Base-by-base conservation (phyloP, 2,329 filamentous ascomycete species). In the Sphaerulina populicola region DNA sequence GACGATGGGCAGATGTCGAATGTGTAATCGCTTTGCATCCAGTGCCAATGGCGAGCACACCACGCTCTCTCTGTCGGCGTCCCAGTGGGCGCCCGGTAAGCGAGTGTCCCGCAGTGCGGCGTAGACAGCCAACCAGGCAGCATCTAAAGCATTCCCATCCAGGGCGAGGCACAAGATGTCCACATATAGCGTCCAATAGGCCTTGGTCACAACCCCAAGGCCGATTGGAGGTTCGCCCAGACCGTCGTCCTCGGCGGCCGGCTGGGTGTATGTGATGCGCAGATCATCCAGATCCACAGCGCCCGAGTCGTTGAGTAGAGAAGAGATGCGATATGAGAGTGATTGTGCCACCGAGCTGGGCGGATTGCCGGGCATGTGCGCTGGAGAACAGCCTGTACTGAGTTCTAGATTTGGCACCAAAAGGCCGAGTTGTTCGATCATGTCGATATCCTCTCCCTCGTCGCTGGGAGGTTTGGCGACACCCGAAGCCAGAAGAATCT, bases 151-250 rank as follows among this genome's bases (percentile, higher is more conserved):
- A 63, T 93, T 94, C 5, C 91, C 91, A 57, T 95, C 90, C 44
- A 95, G 81, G 0, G 88, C 94, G 59, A 98, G 84, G 71, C 95
- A 93, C 64, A 96, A 79, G n/a, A 96, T 77, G 65, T 97, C 91
- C 58, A 98, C 86, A 69, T 95, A 96, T 15, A 98, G 80, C 8
- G 87, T 83, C 93, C 91, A 98, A 69, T 94, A 97, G 0, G 85
- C 93, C 66, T 86, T 91, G 9, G 91, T 69, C 56, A 81, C 76
- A 6, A 67, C 66, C 37, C 68, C 62, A 2, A n/a, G n/a, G n/a
- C n/a, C n/a, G n/a, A n/a, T n/a, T n/a, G n/a, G n/a, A n/a, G 58
- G 71, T 12, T 62, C 66, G 36, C 65, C 64, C 4, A 70, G 64
- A 49, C 72, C 69, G 3, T 75, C 73, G 18, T 77, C 73, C 12